phyloP scores from a whole-genome alignment of 352 stramenopile species.

The Phytophthora macrochlamydospora region DNA sequence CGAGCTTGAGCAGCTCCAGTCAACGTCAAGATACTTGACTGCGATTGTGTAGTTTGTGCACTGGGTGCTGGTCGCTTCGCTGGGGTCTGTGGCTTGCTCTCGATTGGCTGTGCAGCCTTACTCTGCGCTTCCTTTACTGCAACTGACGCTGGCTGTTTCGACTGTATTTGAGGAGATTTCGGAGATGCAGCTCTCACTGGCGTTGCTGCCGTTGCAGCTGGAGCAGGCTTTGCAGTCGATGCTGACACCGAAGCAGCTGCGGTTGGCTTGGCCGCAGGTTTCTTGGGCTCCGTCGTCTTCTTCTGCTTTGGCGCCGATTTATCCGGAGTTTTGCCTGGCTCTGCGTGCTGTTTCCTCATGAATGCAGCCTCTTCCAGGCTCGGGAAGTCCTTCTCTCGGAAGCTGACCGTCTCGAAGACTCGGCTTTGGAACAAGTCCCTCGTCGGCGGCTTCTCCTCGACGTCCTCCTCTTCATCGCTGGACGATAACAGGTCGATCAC shows the following conservation, averaged over 20 bases:
- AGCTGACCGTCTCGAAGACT: slow-evolving; percentile 28
- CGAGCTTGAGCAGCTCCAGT: background rate
- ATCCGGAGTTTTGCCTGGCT: background rate
- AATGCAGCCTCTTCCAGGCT: slow-evolving; percentile 15
- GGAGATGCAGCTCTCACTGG: background rate
- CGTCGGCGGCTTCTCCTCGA: background rate
- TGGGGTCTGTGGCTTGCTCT: background rate
- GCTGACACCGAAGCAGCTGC: background rate
- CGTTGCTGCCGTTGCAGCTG: background rate
- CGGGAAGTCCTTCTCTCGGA: slow-evolving; percentile 42
- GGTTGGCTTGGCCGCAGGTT: no score
- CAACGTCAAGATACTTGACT: no score
- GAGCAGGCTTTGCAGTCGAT: background rate
- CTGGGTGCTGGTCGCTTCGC: background rate
- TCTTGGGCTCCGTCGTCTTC: no score
- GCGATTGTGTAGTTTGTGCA: background rate
- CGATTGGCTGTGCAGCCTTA: background rate
- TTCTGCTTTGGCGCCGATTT: no score
- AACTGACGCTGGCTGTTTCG: background rate
- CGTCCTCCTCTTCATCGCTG: background rate
- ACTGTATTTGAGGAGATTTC: background rate
- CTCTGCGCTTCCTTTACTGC: background rate
- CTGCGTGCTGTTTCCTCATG: slow-evolving; percentile 22
- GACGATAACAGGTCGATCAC: background rate
- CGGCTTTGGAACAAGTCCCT: slow-evolving; percentile 31